phyloP scores from a whole-genome alignment of 164 flowering plant genomes.

The Annona cherimola region DNA sequence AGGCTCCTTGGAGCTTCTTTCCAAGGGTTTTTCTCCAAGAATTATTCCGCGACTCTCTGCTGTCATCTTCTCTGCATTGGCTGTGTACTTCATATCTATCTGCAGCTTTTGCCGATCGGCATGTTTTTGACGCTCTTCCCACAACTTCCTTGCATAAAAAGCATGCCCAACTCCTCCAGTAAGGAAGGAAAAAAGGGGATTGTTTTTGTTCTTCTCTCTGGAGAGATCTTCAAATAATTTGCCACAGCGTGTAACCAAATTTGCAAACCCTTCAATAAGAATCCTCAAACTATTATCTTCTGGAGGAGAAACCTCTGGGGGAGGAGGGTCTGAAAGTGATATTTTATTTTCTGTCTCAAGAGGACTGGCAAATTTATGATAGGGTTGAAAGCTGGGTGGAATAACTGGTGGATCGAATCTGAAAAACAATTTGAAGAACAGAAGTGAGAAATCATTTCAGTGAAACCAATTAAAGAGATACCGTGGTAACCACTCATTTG shows the following conservation, averaged over 20 bases:
- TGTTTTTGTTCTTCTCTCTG: conserved; percentile 69
- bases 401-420: conserved; percentile 85
- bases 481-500: background rate
- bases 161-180: conserved; percentile 73
- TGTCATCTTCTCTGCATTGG: conserved; percentile 53
- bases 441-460: background rate
- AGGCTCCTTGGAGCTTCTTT: conserved; percentile 52
- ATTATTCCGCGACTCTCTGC: conserved; percentile 85
- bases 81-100: conserved; percentile 32
- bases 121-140: conserved; percentile 82
- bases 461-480: background rate
- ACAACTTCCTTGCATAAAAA: conserved; percentile 73
- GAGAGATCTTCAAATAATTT: conserved; percentile 89
- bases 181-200: conserved; percentile 79
- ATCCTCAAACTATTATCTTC: conserved; percentile 64
- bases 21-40: conserved; percentile 80
- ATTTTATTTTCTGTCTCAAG: conserved; percentile 32
- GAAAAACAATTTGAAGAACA: conserved; percentile 14
- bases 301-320: conserved; percentile 75
- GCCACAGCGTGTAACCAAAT: conserved; percentile 87
- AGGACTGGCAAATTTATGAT: conserved; percentile 63
- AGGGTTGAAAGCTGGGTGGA: conserved; percentile 70
- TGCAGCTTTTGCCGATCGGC: conserved; percentile 31
- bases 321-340: conserved; percentile 37
- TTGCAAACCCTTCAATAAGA: conserved; percentile 85